These are phyloP conservation scores for Kwoniella shivajii DNA, from an alignment of 1,284 basidiomycete species.

Conservation along the genomic window DNA sequence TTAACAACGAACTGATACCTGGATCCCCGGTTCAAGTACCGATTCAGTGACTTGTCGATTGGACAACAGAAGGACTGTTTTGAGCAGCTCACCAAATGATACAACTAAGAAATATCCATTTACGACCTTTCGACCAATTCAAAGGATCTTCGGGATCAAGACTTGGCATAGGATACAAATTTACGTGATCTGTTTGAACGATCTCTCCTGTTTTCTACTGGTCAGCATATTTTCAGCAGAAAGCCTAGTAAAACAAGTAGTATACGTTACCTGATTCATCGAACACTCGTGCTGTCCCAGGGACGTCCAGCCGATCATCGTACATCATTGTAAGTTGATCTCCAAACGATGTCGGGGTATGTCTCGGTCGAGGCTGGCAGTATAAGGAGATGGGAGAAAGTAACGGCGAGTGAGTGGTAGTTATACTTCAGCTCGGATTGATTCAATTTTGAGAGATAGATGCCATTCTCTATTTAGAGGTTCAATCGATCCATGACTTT, in stretches of 20 bases:
- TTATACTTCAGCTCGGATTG: too few species aligned
- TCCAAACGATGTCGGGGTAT: too few species aligned
- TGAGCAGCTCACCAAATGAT: constrained; percentile 17
- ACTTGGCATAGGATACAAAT: constrained; percentile 25
- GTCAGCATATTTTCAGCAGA: not conserved
- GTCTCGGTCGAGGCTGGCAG: too few species aligned
- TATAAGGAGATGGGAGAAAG: too few species aligned
- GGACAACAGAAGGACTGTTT: not conserved
- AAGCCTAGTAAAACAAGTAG: constrained; percentile 39
- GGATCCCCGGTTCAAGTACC: not conserved
- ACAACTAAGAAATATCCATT: constrained; percentile 25
- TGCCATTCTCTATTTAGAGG: too few species aligned
- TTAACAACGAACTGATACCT: constrained; percentile 16
- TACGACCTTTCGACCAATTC: constrained; percentile 28
- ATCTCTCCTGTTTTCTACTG: constrained; percentile 21
- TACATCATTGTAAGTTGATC: too few species aligned
- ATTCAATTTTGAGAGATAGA: too few species aligned
- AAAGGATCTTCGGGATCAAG: constrained; percentile 28
- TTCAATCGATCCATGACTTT: too few species aligned
- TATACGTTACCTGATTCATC: too few species aligned
- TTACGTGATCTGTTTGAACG: constrained; percentile 15
- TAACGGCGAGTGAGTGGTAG: too few species aligned
- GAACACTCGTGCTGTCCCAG: not conserved
- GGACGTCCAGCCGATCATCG: not conserved
- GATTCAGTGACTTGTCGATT: not conserved